Base-by-base conservation (phyloP, 306 rosid genomes). In the Gleditsia sinensis region DNA sequence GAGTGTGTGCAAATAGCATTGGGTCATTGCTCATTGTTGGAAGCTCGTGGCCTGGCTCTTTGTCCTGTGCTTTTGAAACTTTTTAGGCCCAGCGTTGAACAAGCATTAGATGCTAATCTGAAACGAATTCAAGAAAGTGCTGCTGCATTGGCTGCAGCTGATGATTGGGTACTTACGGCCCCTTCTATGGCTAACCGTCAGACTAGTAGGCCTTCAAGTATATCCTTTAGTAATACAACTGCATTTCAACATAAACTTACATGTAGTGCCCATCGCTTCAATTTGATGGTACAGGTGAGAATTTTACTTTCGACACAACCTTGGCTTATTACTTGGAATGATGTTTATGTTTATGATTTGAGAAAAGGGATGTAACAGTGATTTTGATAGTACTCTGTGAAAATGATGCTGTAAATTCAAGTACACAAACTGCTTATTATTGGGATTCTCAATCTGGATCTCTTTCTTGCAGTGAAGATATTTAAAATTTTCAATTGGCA, bases 1-100 rank as follows among this genome's bases (percentile, higher is more conserved):
- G 98, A 94, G 86, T 94, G 98, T 84, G 98, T 94, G 79, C 98
- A 94, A 84, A 94, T 94, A 85, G 98, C 98, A 67, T 74, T 94
- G 78, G 97, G 98, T 76, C 98, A 94, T 82, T 94, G 98, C 81
- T 91, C 92, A 56, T 84, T 94, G 83, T 76, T 94, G 86, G 98
- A 94, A 84, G 91, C 87, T 81, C 94, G 96, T 84, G 98, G 98
- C 68, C 84, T 94, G 78, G 89, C 98, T 33, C 94, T 94, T 50
- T 84, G 91, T 81, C 96, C 98, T 37, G 91, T 94, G 66, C 94
- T 94, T 67, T 85, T 94, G 85, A 94, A 88, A 81, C 94, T 88
- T 67, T 94, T 94, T 82, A 88, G 96, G 83, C 96, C 97, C 75
- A 94, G 98, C 72, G 98, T 94, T 78, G 94, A 94, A 75, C 98